A percentile compares a stretch with the other conserved stretches of the same genome.
Evolutionary conservation across 2,329 filamentous ascomycete species (phyloP).

Genomic region (Neonectria sp.): DNA sequence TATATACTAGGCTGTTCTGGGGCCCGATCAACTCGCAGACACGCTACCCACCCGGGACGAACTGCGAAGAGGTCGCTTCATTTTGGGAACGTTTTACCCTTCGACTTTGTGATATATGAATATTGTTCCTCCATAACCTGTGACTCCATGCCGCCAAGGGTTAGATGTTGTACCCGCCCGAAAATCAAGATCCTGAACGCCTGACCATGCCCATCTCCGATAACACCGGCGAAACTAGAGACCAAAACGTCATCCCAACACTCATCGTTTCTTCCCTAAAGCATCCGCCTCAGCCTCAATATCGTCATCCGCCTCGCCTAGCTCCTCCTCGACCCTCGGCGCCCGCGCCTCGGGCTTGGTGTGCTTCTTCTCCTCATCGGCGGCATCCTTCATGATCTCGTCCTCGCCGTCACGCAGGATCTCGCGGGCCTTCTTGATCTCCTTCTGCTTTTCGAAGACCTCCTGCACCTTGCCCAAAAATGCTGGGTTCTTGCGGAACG

Average conservation of each 20-base stretch:
- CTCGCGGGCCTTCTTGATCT: constrained; percentile 87
- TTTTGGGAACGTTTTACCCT: neutral
- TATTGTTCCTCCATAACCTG: neutral
- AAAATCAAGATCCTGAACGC: constrained; percentile 5
- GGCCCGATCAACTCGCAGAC: neutral
- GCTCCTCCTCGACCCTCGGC: constrained; percentile 62
- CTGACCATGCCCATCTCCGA: constrained; percentile 9
- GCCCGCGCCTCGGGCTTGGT: constrained; percentile 49
- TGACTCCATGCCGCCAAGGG: constrained; percentile 7
- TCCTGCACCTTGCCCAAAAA: constrained; percentile 93
- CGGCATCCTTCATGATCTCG: constrained; percentile 69
- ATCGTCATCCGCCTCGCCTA: constrained; percentile 69
- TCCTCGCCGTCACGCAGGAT: constrained; percentile 78
- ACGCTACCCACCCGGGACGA: neutral
- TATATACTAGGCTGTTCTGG: neutral
- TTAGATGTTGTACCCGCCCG: neutral
- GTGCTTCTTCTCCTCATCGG: constrained; percentile 59
- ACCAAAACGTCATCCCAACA: neutral
- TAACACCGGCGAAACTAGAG: constrained; percentile 16
- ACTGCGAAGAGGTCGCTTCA: neutral
- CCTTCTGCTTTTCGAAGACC: constrained; percentile 88
- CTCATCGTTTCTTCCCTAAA: constrained; percentile 56
- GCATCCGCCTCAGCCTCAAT: constrained; percentile 59
- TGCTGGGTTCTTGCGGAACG: constrained; percentile 85
- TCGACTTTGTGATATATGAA: neutral